phyloP scores from a whole-genome alignment of 177 flowering plant species.

The Tripterygium wilfordii region DNA sequence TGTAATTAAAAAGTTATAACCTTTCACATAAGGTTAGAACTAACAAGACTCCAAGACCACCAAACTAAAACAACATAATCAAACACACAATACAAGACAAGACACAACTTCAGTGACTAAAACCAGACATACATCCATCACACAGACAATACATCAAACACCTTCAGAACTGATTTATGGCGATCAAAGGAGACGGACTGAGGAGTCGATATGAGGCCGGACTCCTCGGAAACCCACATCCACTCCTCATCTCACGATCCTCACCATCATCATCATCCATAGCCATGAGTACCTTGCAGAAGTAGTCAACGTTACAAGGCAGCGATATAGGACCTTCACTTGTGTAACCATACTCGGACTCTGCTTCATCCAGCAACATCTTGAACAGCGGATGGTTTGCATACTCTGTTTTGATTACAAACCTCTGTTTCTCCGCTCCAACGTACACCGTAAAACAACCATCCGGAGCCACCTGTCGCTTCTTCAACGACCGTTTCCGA shows the following conservation, averaged over 20 bases:
- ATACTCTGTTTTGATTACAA: constrained; percentile 20
- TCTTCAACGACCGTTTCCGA: not conserved
- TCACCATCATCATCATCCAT: constrained; percentile 6
- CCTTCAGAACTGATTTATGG: constrained; percentile 9
- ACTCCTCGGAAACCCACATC: constrained; percentile 1
- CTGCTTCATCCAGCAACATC: constrained; percentile 31
- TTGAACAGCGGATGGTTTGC: constrained; percentile 26
- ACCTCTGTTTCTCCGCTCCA: constrained; percentile 19
- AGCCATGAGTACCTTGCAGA: constrained; percentile 11
- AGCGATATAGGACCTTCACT: constrained; percentile 18
- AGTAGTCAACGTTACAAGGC: constrained; percentile 18
- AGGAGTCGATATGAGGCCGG: constrained; percentile 16
- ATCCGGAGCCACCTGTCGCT: constrained; percentile 9
- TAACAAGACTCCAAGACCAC: too few species aligned
- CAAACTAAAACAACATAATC: too few species aligned
- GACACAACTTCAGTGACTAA: too few species aligned
- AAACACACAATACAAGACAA: too few species aligned
- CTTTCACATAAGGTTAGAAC: too few species aligned
- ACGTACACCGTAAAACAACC: constrained; percentile 37
- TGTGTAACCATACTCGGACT: constrained; percentile 24
- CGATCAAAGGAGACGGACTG: constrained; percentile 14
- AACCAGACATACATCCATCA: too few species aligned
- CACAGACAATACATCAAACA: not conserved
- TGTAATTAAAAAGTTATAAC: too few species aligned
- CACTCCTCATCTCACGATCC: not conserved